A percentile compares a stretch with the other conserved stretches of the same genome.
These are phyloP conservation scores for Taphrina communis DNA, from an alignment of 1,139 yeast genomes.

Conservation along the genomic window DNA sequence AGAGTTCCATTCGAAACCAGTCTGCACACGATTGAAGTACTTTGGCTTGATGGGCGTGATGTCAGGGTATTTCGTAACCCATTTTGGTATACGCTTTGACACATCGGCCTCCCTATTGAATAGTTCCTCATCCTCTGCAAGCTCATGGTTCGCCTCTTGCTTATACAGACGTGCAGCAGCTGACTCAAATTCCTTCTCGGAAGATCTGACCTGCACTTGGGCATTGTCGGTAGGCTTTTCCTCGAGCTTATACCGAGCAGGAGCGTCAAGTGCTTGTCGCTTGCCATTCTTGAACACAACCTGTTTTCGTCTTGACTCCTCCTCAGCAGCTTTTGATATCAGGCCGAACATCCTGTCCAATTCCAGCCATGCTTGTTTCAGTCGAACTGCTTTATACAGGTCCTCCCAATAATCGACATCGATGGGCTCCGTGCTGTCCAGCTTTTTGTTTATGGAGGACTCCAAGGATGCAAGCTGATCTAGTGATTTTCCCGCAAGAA, in stretches of 20 bases:
- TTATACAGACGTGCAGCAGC: slow-evolving; percentile 42
- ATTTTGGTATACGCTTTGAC: slow-evolving; percentile 28
- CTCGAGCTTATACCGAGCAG: slow-evolving; percentile 23
- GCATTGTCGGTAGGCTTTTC: background rate
- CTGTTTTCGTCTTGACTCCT: slow-evolving; percentile 35
- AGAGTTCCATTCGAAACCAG: slow-evolving; percentile 54
- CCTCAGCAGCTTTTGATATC: slow-evolving; percentile 45
- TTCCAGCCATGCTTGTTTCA: slow-evolving; percentile 47
- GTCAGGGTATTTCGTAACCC: slow-evolving; percentile 29
- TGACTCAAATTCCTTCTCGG: slow-evolving; percentile 31
- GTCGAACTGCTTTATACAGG: slow-evolving; percentile 48
- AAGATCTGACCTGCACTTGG: slow-evolving; percentile 1
- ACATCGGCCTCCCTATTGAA: slow-evolving; percentile 46
- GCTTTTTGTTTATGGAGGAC: slow-evolving; percentile 47
- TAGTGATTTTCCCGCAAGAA: slow-evolving; percentile 48
- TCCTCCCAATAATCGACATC: slow-evolving; percentile 53
- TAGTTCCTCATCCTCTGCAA: slow-evolving; percentile 47
- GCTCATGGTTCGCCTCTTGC: slow-evolving; percentile 44
- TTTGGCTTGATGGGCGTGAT: slow-evolving; percentile 49
- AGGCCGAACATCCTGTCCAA: slow-evolving; percentile 45
- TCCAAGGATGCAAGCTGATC: slow-evolving; percentile 49
- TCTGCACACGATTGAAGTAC: slow-evolving; percentile 50
- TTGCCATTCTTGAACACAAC: slow-evolving; percentile 29
- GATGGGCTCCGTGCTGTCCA: slow-evolving; percentile 47
- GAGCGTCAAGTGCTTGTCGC: slow-evolving; percentile 25